These are phyloP conservation scores for Veloporphyrellus conicus DNA, from an alignment of 1,284 basidiomycete genomes.

Conservation along the genomic window DNA sequence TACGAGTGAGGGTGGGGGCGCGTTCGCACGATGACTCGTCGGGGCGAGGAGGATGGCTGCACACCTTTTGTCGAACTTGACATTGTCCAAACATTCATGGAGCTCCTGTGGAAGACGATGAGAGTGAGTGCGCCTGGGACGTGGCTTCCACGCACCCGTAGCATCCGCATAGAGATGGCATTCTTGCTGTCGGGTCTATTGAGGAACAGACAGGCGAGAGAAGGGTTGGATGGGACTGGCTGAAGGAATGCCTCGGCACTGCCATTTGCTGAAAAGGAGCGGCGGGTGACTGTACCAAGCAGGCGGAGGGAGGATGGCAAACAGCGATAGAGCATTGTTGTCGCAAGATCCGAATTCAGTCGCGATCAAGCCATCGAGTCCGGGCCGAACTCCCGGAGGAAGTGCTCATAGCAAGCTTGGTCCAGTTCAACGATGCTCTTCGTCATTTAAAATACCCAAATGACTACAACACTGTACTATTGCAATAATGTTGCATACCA, in stretches of 20 bases:
- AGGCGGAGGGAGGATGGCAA: neutral
- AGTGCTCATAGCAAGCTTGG: no score
- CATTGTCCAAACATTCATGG: conserved; percentile 62
- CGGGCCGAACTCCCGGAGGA: no score
- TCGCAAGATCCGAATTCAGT: neutral
- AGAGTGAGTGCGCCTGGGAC: conserved; percentile 1
- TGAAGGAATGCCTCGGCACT: conserved; percentile 55
- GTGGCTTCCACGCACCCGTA: conserved; percentile 39
- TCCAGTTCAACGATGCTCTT: no score
- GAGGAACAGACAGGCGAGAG: conserved; percentile 64
- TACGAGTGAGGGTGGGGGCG: conserved; percentile 9
- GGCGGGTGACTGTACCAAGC: conserved; percentile 8
- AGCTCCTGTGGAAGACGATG: conserved; percentile 55
- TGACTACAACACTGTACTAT: conserved; percentile 5
- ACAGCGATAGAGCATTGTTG: conserved; percentile 12
- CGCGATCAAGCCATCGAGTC: neutral
- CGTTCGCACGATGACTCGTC: neutral
- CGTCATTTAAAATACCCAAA: no score
- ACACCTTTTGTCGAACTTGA: conserved; percentile 65
- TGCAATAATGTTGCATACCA: conserved; percentile 7
- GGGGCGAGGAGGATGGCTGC: conserved; percentile 15
- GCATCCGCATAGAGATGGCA: conserved; percentile 75
- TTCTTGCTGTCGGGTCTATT: conserved; percentile 86
- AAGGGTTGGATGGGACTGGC: conserved; percentile 43
- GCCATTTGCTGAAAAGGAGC: conserved; percentile 20